These are phyloP conservation scores for Withania somnifera DNA, from an alignment of 305 asterid species.

Conservation along the genomic window DNA sequence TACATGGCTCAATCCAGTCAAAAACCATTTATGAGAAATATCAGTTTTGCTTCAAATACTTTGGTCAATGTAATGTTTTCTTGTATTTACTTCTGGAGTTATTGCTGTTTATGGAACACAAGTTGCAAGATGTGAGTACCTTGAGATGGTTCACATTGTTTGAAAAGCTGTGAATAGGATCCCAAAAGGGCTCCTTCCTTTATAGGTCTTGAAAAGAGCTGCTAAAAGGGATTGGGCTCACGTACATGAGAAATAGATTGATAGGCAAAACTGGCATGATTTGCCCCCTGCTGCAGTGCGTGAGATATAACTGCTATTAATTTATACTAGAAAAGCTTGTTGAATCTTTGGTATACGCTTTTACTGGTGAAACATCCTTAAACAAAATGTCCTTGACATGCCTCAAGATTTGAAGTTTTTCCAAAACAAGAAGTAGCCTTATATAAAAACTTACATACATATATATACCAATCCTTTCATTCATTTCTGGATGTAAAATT, in stretches of 20 bases:
- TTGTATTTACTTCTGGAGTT: not conserved
- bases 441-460: not conserved
- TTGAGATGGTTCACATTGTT: not conserved
- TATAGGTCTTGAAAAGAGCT: not conserved
- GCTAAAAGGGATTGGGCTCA: not conserved
- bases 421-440: not conserved
- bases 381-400: no score
- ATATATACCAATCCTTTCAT: not conserved
- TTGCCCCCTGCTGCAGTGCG: not conserved
- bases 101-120: no score
- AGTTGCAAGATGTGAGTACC: not conserved
- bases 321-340: not conserved
- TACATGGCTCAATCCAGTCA: not conserved
- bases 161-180: not conserved
- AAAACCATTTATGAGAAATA: not conserved
- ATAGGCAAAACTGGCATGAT: not conserved
- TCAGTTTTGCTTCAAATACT: not conserved
- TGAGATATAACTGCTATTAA: not conserved
- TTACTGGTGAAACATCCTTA: not conserved
- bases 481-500: not conserved
- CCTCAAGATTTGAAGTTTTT: no score
- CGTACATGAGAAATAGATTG: not conserved
- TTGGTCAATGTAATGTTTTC: not conserved
- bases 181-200: not conserved
- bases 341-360: not conserved